Evolutionary conservation across 129 eudicot genomes (phyloP), one percentile per base, ranked within the genome.

Genomic region (Calendula officinalis): DNA sequence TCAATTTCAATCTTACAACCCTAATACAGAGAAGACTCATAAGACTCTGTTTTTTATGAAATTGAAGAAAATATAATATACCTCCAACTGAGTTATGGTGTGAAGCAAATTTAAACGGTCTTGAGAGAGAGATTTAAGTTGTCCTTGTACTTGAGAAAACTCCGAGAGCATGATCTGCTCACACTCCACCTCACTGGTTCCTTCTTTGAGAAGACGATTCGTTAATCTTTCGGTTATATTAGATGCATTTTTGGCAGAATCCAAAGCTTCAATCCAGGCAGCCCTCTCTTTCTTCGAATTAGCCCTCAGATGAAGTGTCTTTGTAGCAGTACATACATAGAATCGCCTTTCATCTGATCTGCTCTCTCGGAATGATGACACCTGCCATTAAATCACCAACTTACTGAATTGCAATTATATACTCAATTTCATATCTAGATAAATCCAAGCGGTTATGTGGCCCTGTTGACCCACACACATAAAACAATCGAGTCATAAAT

Each of bases 141-240:
- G 95, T 59, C 73, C 82, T 73, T 87, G 81, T 57, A 87, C 32
- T 17, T 69, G 81, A 4, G 90, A 69, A 67, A 91, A 84, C 51
- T 91, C 94, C 12, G 86, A 82, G 11, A 82, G 77, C 90, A 91
- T 87, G 49, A 91, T 91, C 88, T 80, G 87, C 81, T 91, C 97
- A 40, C 90, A 84, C n/a, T 86, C 95, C 58, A 59, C 69, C 71
- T 90, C 92, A 42, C 81, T 66, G 56, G 65, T 70, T 36, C 97
- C 97, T 32, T 78, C 89, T 46, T 86, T 84, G 9, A 78, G 68
- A 61, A 90, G 60, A 3, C 95, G 89, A 7, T 75, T 74, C 67
- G 82, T 90, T 39, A 90, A 78, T 60, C 78, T 84, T 42, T 85
- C 84, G 1, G 94, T 91, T 40, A 69, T 42, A 12, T 78, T 63